Conservation (phyloP, 805 yeast genomes). For the Blastobotrys robertii region DNA sequence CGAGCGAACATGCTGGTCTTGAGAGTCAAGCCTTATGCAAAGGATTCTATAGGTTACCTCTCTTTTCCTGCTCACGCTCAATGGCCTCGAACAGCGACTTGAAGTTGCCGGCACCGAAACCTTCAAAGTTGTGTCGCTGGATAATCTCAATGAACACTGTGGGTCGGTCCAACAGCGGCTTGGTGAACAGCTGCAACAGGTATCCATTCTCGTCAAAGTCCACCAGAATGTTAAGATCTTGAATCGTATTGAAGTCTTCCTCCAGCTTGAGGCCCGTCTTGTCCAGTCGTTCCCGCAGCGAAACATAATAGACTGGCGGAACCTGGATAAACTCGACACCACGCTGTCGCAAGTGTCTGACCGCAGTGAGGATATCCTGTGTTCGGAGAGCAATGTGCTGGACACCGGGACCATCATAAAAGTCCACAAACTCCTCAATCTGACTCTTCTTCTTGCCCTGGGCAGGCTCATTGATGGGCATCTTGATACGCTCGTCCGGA, state of each 20-base stretch:
- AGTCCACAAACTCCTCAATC: slow-evolving; percentile 72
- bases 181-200: slow-evolving; percentile 68
- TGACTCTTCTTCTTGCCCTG: slow-evolving; percentile 57
- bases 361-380: slow-evolving; percentile 47
- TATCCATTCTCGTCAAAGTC: slow-evolving; percentile 76
- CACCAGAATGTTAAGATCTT: slow-evolving; percentile 45
- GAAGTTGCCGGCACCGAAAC: slow-evolving; percentile 87
- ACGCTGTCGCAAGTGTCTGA: slow-evolving; percentile 41
- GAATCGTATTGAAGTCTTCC: slow-evolving; percentile 44
- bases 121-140: slow-evolving; percentile 69
- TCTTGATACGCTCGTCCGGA: slow-evolving; percentile 50
- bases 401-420: slow-evolving; percentile 70
- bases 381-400: slow-evolving; percentile 75
- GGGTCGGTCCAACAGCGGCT: slow-evolving; percentile 69
- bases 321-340: slow-evolving; percentile 65
- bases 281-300: slow-evolving; percentile 37
- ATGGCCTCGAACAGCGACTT: slow-evolving; percentile 71
- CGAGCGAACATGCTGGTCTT: not conserved
- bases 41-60: slow-evolving; percentile 44
- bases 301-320: slow-evolving; percentile 47
- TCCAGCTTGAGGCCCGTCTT: slow-evolving; percentile 35
- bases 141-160: slow-evolving; percentile 75
- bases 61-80: slow-evolving; percentile 60
- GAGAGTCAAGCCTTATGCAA: not conserved
- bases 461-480: slow-evolving; percentile 85